Base-by-base conservation (phyloP, 306 rosid species). In the Rosa chinensis region DNA sequence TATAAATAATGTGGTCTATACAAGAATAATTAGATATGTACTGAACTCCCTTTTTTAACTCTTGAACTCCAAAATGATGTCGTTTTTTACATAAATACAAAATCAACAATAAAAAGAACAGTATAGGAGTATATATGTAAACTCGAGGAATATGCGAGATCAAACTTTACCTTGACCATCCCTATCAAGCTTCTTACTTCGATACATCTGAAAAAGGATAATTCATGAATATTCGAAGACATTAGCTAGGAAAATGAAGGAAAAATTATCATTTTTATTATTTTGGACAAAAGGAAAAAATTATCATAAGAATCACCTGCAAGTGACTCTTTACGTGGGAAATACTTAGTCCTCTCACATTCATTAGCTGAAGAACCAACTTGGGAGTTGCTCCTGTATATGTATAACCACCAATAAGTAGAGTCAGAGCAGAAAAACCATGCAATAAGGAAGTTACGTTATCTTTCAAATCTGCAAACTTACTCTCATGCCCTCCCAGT, bases 311-410 rank as follows among this genome's bases (percentile, higher is more conserved):
- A 20, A n/a, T 2, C 48, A 90, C 98, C 97, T 92, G 98, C 90
- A 94, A 88, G 81, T 94, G 98, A 80, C 97, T 92, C 93, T 94
- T 94, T 74, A 92, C 92, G 86, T 94, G 98, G 66, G 97, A 91
- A 74, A 94, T 92, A 86, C 94, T 92, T 42, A 94, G 94, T 67
- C 97, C 97, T 88, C 90, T 87, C 74, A 92, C 97, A 80, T 90
- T 92, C 98, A 94, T 94, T 45, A 92, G 87, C 85, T 94, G 97
- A 76, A 89, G 94, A 77, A 94, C 91, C 82, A 84, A 83, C 74
- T 94, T 94, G 25, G 98, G 98, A 44, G 98, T 92, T 70, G 98
- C 98, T 86, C 93, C 98, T 94, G 81, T 76, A 73, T 32, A 21
- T 62, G 40, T 28, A 11, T 5, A 32, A 23, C 66, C 77, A 74